phyloP scores from a whole-genome alignment of 345 rosid species.

The Ceriops tagal region DNA sequence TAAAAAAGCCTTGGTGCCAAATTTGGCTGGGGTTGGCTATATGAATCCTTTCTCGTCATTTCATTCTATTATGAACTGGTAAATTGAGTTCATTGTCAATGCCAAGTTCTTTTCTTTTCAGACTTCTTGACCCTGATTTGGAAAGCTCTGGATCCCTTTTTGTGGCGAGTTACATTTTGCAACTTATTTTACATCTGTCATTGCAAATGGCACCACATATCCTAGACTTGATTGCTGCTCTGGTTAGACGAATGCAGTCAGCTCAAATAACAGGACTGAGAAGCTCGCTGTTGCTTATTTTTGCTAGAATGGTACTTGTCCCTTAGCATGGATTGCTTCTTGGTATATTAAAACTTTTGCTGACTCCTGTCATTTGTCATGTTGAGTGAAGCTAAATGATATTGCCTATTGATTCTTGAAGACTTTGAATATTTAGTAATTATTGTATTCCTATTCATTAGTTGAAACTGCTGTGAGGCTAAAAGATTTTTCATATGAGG shows the following conservation, averaged over 20 bases:
- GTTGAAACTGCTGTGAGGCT: neutral
- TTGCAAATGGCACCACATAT: constrained; percentile 81
- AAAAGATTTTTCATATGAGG: neutral
- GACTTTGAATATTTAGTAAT: neutral
- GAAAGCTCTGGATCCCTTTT: constrained; percentile 95
- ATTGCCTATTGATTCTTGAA: neutral
- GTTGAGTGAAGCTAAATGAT: neutral
- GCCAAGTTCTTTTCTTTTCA: constrained; percentile 33
- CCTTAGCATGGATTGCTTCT: neutral
- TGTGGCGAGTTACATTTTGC: constrained; percentile 82
- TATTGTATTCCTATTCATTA: neutral
- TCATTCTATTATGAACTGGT: no score
- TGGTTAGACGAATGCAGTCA: constrained; percentile 82
- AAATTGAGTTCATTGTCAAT: neutral
- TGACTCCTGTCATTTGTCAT: neutral
- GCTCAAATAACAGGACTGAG: constrained; percentile 68
- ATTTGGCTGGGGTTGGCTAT: no score
- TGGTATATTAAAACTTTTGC: neutral
- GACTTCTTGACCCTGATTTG: constrained; percentile 84
- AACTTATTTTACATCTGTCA: constrained; percentile 90
- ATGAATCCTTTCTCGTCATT: no score
- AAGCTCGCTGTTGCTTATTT: constrained; percentile 77
- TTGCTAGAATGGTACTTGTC: constrained; percentile 80
- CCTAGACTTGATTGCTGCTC: constrained; percentile 69
- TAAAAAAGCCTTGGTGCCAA: no score